Evolutionary conservation across 345 rosid genomes (phyloP), one percentile per base, ranked within the genome.

Genomic region (Eutrema japonicum): DNA sequence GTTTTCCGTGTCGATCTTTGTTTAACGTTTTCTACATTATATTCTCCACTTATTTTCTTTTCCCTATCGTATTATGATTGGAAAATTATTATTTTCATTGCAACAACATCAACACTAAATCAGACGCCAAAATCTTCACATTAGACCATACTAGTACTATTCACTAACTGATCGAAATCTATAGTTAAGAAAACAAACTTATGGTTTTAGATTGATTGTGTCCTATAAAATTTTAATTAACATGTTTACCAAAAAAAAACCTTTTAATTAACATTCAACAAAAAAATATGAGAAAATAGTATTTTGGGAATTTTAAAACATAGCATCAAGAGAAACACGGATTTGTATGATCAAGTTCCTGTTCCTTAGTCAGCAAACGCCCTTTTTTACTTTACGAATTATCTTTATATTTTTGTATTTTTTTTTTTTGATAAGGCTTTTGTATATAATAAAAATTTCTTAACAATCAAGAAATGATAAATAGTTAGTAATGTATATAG

Each of bases 21-120:
- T 56, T 67, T 67, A 75, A 67, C 78, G 61, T 75, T 74, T 74
- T 60, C 69, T 75, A 38, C 68, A 60, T 68, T 75, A 67, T 75
- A 52, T 66, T 22, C 35, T 60, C 68, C 8, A 10, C 68, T 18
- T 64, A 56, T 66, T 52, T n/a, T 30, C 54, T 65, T 66, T 40
- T 9, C 13, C 9, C 42, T 51, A 33, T 9, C 47, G 14, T 49
- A 32, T 50, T 51, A 59, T 47, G 7, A 69, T 76, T 68, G 12
- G 14, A 42, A 43, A 43, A 76, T 70, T 70, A 55, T 69, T 37
- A 22, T 50, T 9, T 50, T 41, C 53, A 32, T 27, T 49, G 7
- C 61, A 67, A 30, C 49, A n/a, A 46, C 29, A 37, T n/a, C 56
- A 26, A 56, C 46, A 36, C 46, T 55, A 49, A 65, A 73, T 5